Evolutionary conservation across 148 eudicot genomes (phyloP).

Genomic region (Tetragonia tetragonoides): DNA sequence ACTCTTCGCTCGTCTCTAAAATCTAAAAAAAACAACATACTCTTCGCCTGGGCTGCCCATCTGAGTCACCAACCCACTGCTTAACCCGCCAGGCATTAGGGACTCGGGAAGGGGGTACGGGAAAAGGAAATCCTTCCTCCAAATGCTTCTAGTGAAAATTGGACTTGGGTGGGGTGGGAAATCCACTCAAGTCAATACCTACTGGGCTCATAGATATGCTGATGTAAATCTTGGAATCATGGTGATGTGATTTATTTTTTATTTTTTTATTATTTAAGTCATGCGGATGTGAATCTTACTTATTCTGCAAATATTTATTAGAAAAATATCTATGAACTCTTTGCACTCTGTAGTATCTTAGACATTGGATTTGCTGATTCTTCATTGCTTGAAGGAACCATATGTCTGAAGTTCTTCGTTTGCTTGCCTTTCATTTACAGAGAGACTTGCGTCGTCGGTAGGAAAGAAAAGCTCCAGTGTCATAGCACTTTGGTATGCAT

Average conservation of each 20-base stretch:
- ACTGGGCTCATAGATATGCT: too few relatives aligned
- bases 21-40: too few relatives aligned
- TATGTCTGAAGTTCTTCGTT: conserved; percentile 1
- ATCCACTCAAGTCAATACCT: too few relatives aligned
- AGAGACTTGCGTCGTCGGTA: conserved; percentile 41
- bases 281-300: background rate
- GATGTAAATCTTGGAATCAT: too few relatives aligned
- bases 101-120: too few relatives aligned
- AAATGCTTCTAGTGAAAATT: background rate
- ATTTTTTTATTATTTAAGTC: too few relatives aligned
- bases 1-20: background rate
- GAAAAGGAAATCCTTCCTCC: too few relatives aligned
- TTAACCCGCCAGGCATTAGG: too few relatives aligned
- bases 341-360: background rate
- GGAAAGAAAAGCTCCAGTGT: background rate
- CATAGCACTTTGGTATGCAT: conserved; percentile 24
- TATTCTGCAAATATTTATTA: background rate
- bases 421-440: conserved; percentile 17
- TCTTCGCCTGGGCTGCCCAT: too few relatives aligned
- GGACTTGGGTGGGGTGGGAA: too few relatives aligned
- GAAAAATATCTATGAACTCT: background rate
- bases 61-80: too few relatives aligned
- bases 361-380: background rate
- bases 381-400: background rate
- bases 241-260: too few relatives aligned